phyloP scores from a whole-genome alignment of 2,329 filamentous ascomycete genomes.

The Colletotrichum agaves region DNA sequence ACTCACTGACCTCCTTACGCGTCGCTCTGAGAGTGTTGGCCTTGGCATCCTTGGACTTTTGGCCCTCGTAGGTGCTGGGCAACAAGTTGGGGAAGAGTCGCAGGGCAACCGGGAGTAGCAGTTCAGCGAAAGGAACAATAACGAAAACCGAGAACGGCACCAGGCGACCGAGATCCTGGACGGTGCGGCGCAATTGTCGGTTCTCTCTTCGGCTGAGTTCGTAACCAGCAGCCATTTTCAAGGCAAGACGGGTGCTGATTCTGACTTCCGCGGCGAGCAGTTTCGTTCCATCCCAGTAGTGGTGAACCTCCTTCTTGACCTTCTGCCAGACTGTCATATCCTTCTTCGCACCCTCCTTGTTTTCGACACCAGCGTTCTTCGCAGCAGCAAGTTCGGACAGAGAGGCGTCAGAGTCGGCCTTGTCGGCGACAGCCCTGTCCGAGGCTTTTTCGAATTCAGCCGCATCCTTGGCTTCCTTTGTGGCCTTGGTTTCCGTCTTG shows the following conservation, averaged over 20 bases:
- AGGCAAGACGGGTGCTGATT: conserved; percentile 89
- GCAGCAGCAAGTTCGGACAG: conserved; percentile 71
- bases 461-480: conserved; percentile 40
- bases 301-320: conserved; percentile 91
- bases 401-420: conserved; percentile 53
- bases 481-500: conserved; percentile 49
- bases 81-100: conserved; percentile 97
- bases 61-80: conserved; percentile 95
- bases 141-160: conserved; percentile 98
- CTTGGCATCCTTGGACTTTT: conserved; percentile 91
- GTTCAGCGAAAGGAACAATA: conserved; percentile 94
- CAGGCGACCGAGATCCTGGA: conserved; percentile 90
- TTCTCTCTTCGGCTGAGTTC: conserved; percentile 94
- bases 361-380: conserved; percentile 70
- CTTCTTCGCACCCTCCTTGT: conserved; percentile 73
- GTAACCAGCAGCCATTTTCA: conserved; percentile 99
- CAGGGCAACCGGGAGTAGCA: conserved; percentile 89
- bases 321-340: conserved; percentile 91
- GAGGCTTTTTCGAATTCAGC: conserved; percentile 41
- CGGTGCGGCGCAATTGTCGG: conserved; percentile 90
- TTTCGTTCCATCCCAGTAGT: conserved; percentile 99
- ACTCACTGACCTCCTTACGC: conserved; percentile 91
- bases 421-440: conserved; percentile 46
- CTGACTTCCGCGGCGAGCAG: conserved; percentile 89
- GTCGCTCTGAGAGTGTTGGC: conserved; percentile 83